A percentile compares a stretch with the other conserved stretches of the same genome.
These are phyloP conservation scores for Balamuthia mandrillaris DNA, from an alignment of 208 protist genomes.

Conservation along the genomic window DNA sequence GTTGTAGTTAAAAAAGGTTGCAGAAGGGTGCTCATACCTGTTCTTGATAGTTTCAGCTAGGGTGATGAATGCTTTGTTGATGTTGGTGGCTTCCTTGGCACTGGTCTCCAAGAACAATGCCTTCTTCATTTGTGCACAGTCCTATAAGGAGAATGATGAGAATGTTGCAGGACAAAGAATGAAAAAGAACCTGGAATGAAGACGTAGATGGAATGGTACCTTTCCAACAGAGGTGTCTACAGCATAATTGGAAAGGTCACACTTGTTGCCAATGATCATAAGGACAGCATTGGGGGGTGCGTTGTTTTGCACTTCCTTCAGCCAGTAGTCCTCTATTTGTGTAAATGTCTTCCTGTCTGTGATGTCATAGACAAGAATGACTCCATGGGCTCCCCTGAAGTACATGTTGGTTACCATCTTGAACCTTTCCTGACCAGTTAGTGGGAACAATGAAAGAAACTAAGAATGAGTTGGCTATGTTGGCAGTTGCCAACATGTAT, in stretches of 20 bases:
- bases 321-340: conserved; percentile 2
- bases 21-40: no score
- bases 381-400: not conserved
- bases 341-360: not conserved
- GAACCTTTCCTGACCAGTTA: not conserved
- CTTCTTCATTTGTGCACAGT: conserved; percentile 4
- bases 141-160: no score
- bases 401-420: conserved; percentile 19
- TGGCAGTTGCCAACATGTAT: no score
- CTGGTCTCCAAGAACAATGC: conserved; percentile 31
- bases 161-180: no score
- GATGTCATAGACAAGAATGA: conserved; percentile 16
- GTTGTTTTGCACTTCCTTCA: conserved; percentile 3
- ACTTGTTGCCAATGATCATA: not conserved
- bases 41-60: conserved; percentile 17
- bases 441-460: not conserved
- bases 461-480: no score
- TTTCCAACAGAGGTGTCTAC: no score
- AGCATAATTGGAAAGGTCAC: not conserved
- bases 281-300: conserved; percentile 3
- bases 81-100: conserved; percentile 22
- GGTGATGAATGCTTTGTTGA: conserved; percentile 21
- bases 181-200: no score
- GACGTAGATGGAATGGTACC: no score
- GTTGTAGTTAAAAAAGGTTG: no score